Conservation (phyloP, 179 eudicot genomes). For the Pouteria campechiana region DNA sequence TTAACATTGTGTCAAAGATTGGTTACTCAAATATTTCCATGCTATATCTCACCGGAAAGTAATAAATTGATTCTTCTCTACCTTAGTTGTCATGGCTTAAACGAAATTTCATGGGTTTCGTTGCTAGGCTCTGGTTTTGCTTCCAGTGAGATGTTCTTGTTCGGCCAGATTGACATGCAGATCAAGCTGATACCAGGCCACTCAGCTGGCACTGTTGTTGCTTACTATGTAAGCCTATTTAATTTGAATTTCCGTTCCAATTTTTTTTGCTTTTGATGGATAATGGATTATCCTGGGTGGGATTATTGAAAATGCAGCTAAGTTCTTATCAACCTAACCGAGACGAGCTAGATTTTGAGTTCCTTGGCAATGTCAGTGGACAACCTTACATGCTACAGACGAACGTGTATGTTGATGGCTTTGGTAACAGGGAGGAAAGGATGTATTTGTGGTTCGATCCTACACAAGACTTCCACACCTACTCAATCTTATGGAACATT, state of each 20-base stretch:
- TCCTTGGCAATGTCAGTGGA: slow-evolving; percentile 48
- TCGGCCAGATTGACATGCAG: slow-evolving; percentile 79
- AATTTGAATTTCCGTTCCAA: neutral
- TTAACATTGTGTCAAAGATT: too few relatives aligned
- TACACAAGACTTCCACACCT: slow-evolving; percentile 38
- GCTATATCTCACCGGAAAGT: too few relatives aligned
- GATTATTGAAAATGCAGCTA: slow-evolving; percentile 29
- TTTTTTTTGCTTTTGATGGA: neutral
- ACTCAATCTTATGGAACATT: slow-evolving; percentile 29
- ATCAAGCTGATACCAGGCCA: slow-evolving; percentile 64
- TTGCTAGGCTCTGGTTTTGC: slow-evolving; percentile 61
- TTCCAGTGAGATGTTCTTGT: slow-evolving; percentile 65
- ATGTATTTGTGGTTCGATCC: slow-evolving; percentile 57
- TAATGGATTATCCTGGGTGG: neutral
- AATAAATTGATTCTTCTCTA: too few relatives aligned
- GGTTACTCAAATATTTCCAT: too few relatives aligned
- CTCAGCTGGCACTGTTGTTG: slow-evolving; percentile 87
- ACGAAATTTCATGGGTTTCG: too few relatives aligned
- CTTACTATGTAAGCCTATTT: slow-evolving; percentile 57
- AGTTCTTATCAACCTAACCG: slow-evolving; percentile 60
- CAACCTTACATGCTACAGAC: slow-evolving; percentile 57
- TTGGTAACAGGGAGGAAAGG: slow-evolving; percentile 41
- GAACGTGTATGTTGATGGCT: slow-evolving; percentile 42
- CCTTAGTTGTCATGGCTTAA: too few relatives aligned
- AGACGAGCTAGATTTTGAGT: slow-evolving; percentile 53